These are phyloP conservation scores for Amanita polypyramis DNA, from an alignment of 768 basidiomycete species.

Conservation along the genomic window DNA sequence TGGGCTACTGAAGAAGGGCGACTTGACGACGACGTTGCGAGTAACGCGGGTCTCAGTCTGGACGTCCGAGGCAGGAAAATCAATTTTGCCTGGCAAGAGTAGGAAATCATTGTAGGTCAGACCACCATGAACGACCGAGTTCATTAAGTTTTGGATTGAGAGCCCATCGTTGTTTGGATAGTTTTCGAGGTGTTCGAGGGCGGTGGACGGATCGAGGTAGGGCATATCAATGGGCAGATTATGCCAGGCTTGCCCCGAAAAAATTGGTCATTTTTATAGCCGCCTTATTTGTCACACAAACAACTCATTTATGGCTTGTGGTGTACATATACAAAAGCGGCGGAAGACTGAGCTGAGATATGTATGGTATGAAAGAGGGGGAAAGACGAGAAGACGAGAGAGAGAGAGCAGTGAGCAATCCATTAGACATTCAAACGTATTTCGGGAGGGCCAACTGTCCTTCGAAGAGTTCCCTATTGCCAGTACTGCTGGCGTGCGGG, in stretches of 20 bases:
- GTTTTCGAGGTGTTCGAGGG: slow-evolving; percentile 62
- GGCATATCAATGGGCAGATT: slow-evolving; percentile 7
- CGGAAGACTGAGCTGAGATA: slow-evolving; percentile 8
- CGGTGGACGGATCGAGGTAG: slow-evolving; percentile 59
- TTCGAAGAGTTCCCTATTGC: slow-evolving; percentile 31
- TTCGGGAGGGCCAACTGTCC: no score
- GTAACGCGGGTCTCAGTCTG: slow-evolving; percentile 80
- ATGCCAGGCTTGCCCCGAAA: background rate
- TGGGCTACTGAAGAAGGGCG: slow-evolving; percentile 94
- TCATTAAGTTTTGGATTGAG: slow-evolving; percentile 76
- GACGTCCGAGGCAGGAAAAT: slow-evolving; percentile 79
- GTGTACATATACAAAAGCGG: slow-evolving; percentile 6
- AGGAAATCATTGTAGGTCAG: slow-evolving; percentile 98
- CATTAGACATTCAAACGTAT: background rate
- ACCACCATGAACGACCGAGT: slow-evolving; percentile 77
- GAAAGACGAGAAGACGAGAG: slow-evolving; percentile 7
- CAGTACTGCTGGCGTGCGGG: slow-evolving; percentile 58
- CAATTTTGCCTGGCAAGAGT: slow-evolving; percentile 88
- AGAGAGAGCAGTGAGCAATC: background rate
- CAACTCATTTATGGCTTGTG: background rate
- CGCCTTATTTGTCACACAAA: background rate
- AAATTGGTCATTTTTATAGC: background rate
- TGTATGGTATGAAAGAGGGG: slow-evolving; percentile 9
- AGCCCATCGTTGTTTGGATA: slow-evolving; percentile 78
- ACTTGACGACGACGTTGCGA: slow-evolving; percentile 84